Conservation (phyloP, 495 filamentous ascomycete species). For the Trichoderma virens region DNA sequence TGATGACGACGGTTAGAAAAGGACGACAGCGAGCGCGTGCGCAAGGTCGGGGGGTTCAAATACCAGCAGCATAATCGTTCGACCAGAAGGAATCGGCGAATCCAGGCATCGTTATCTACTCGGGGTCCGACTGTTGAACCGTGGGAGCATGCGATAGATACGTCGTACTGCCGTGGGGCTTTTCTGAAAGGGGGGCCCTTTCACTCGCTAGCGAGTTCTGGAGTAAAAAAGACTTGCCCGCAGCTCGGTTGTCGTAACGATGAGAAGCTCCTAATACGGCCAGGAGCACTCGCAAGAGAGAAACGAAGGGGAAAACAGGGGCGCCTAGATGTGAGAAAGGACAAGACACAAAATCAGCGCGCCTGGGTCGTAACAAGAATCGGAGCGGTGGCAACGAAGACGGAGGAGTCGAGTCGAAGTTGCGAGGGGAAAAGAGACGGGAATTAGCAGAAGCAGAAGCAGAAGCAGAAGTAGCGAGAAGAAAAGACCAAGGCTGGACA, state of each 20-base stretch:
- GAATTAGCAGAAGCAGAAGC: background rate
- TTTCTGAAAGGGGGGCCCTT: background rate
- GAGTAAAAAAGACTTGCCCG: background rate
- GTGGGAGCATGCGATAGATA: conserved; percentile 5
- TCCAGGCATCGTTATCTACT: conserved; percentile 53
- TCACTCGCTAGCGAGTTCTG: background rate
- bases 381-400: background rate
- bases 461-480: background rate
- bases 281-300: too few species aligned
- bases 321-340: background rate
- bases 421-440: background rate
- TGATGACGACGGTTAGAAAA: conserved; percentile 23
- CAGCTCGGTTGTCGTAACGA: background rate
- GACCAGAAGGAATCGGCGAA: conserved; percentile 97
- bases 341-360: background rate
- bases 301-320: background rate
- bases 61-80: conserved; percentile 82
- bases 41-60: conserved; percentile 19
- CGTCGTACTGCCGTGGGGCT: background rate
- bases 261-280: background rate
- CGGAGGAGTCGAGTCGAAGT: background rate
- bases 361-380: background rate
- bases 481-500: background rate
- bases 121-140: background rate
- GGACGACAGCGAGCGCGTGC: background rate